Base-by-base conservation (phyloP, 768 basidiomycete genomes). In the Mycena amicta region DNA sequence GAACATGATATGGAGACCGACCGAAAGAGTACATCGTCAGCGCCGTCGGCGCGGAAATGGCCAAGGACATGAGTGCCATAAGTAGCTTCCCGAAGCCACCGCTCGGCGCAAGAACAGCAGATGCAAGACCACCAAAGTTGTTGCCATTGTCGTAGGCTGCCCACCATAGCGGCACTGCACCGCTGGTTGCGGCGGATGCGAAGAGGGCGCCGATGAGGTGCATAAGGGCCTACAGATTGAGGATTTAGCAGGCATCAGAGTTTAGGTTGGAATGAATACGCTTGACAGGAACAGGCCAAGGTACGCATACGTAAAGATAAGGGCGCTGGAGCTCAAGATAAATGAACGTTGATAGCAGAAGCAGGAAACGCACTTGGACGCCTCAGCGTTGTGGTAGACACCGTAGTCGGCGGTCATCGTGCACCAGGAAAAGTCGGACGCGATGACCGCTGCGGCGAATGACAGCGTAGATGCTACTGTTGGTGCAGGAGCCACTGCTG, bases 1-100 rank as follows among this genome's bases (percentile, higher is more conserved):
- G 11, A 43, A 28, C 27, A 53, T 43, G 50, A 8, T 18, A 18
- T 31, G 16, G 25, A 26, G 37, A 54, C 63, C 3, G 29, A 67
- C 69, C 83, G 63, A 87, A 86, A 4, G 86, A 88, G 69, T 94
- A 94, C 68, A 93, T 86, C 3, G 88, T 89, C 2, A 87, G 85
- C 1, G 89, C 88, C 60, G 85, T 87, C 64, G 91, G 89, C 3
- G 83, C 87, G 1, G 86, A 83, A 13, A 92, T 85, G 57, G 86
- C 87, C 28, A 95, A 72, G n/a, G 87, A 84, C 61, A 93, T 77
- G 54, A 94, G 68, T 26, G 89, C 88, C 0, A 87, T 77, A 45
- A 92, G 74, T 71, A 90, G 84, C 62, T 89, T 89, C 1, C 89
- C 85, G 70, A 90, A 90, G 29, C 79, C 79, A 1, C 84, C 83